A percentile compares a stretch with the other conserved stretches of the same genome.
Evolutionary conservation across 2,329 filamentous ascomycete genomes (phyloP).

Genomic region (Cadophora malorum): DNA sequence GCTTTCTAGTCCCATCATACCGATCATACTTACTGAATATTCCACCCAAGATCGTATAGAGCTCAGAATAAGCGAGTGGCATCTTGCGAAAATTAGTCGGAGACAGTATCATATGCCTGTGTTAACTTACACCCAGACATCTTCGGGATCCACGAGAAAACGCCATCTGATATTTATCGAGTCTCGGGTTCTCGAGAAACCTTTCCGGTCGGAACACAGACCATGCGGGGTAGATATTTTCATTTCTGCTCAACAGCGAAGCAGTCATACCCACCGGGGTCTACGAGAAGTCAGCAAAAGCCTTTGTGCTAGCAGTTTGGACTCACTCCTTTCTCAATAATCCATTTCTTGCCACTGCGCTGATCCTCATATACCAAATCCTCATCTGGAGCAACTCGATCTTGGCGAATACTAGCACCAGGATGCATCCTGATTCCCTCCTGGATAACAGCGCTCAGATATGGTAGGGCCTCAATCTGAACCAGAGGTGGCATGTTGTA

Average conservation of each 20-base stretch:
- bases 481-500: conserved; percentile 16
- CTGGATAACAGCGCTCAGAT: conserved; percentile 48
- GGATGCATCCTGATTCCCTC: conserved; percentile 49
- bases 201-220: conserved; percentile 13
- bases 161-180: conserved; percentile 9
- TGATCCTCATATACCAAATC: conserved; percentile 33
- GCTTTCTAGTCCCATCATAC: conserved; percentile 9
- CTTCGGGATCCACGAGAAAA: conserved; percentile 8
- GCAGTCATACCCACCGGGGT: conserved; percentile 15
- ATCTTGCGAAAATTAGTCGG: not conserved
- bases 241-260: conserved; percentile 2
- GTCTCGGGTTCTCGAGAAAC: conserved; percentile 13
- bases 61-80: conserved; percentile 14
- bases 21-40: conserved; percentile 11
- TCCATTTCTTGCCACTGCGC: conserved; percentile 5
- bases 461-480: conserved; percentile 47
- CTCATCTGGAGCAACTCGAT: conserved; percentile 36
- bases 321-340: conserved; percentile 6
- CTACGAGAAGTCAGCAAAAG: not conserved
- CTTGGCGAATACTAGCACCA: conserved; percentile 32
- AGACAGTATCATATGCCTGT: not conserved
- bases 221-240: not conserved
- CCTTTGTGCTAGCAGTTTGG: not conserved
- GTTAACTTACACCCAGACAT: conserved; percentile 7
- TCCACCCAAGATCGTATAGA: conserved; percentile 3